Base-by-base conservation (phyloP, 164 flowering plant genomes). In the Hamamelis virginiana region DNA sequence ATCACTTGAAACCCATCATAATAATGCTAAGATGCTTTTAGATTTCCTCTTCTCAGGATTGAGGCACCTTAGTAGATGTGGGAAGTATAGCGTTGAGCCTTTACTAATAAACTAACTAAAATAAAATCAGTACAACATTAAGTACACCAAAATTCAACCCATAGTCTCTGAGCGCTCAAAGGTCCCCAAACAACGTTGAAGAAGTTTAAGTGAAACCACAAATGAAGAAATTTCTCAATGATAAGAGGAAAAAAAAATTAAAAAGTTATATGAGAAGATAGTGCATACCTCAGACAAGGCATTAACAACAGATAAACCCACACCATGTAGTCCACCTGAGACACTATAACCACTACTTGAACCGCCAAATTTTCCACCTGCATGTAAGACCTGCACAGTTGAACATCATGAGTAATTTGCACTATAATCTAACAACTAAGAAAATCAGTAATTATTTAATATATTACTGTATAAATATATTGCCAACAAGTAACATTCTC, bases 311-410 rank as follows among this genome's bases (percentile, higher is more conserved):
- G 98, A 96, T 70, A 96, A 82, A 48, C 99, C 99, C 64, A 96
- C 99, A 56, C 99, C 98, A 80, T 96, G 99, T 71, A 96, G 68
- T 59, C 99, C 99, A 70, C 99, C 99, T 45, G 98, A 90, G 21
- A 96, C 98, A 79, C 82, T 89, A 59, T 96, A 96, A 41, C 99
- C 99, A 80, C 98, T 92, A 75, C 91, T 91, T 58, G 88, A 76
- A 72, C 98, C 98, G 76, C 99, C 99, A 84, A 96, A 96, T 74
- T 96, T 96, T n/a, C 99, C 99, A 76, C 99, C 97, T 6, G 99
- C 99, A 83, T 96, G 99, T 75, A 96, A 78, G 45, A 96, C 85
- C 99, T 95, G 88, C 76, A 87, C 22, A 74, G 76, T 69, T 70
- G 18, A 18, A 41, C 1, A 53, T 38, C n/a, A 41, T 14, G 53